These are phyloP conservation scores for Camellia lanceoleosa DNA, from an alignment of 148 eudicot species.

Conservation along the genomic window DNA sequence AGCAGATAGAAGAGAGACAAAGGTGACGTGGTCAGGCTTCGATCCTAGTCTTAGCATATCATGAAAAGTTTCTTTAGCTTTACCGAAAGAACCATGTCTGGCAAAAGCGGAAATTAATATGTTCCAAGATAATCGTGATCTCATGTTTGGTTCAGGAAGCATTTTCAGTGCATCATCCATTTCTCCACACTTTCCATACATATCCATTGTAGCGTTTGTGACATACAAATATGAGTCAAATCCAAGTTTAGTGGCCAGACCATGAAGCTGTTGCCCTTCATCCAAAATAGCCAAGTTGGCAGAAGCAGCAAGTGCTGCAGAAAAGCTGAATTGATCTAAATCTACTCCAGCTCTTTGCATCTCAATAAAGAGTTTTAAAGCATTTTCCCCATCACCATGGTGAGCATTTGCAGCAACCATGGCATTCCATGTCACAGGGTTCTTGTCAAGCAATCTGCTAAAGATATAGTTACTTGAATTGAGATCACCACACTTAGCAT, in stretches of 20 bases:
- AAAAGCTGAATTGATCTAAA: conserved; percentile 68
- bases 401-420: conserved; percentile 76
- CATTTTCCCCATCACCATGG: conserved; percentile 66
- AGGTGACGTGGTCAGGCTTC: conserved; percentile 72
- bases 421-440: conserved; percentile 61
- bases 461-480: conserved; percentile 51
- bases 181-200: conserved; percentile 87
- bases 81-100: conserved; percentile 58
- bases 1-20: conserved; percentile 74
- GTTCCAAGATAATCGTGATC: conserved; percentile 70
- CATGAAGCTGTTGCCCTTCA: conserved; percentile 69
- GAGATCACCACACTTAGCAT: conserved; percentile 78
- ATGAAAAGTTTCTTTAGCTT: conserved; percentile 56
- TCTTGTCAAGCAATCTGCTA: conserved; percentile 36
- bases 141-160: conserved; percentile 44
- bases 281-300: conserved; percentile 68
- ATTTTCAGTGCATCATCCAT: conserved; percentile 55
- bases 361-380: conserved; percentile 44
- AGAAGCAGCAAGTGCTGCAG: conserved; percentile 67
- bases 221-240: conserved; percentile 47
- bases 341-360: conserved; percentile 49
- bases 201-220: conserved; percentile 60
- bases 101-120: conserved; percentile 65
- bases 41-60: conserved; percentile 47
- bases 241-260: conserved; percentile 53